A percentile compares a stretch with the other conserved stretches of the same genome.
phyloP scores from a whole-genome alignment of 768 basidiomycete genomes.

The Boletellus ananiceps region DNA sequence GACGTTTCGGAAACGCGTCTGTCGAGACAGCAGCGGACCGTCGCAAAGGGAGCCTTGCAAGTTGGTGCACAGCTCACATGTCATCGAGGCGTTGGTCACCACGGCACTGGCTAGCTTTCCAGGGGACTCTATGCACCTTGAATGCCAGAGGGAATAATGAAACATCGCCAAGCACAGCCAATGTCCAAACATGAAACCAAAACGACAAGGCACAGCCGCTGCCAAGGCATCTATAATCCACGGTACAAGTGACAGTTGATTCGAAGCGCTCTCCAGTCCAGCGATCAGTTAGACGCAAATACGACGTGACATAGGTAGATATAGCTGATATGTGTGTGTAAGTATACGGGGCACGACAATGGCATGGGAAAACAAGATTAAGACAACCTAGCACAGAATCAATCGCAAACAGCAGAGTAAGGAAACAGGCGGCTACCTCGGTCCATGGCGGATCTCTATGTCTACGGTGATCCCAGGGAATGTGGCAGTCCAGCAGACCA shows the following conservation, averaged over 20 bases:
- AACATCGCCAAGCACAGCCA: no score
- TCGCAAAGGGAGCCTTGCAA: no score
- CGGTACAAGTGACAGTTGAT: neutral
- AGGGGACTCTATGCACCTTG: no score
- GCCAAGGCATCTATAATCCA: neutral
- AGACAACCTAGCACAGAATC: constrained; percentile 7
- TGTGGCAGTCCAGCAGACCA: constrained; percentile 8
- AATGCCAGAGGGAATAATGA: no score
- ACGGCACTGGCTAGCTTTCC: no score
- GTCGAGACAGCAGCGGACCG: no score
- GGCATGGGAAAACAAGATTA: constrained; percentile 18
- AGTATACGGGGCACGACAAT: constrained; percentile 12
- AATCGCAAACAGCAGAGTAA: neutral
- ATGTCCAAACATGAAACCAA: no score
- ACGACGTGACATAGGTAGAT: constrained; percentile 25
- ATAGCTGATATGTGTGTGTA: constrained; percentile 14
- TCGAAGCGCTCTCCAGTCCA: neutral
- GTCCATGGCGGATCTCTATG: constrained; percentile 13
- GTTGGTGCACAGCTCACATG: no score
- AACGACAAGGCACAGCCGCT: neutral
- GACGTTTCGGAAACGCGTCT: no score
- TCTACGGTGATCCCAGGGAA: constrained; percentile 11
- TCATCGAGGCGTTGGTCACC: no score
- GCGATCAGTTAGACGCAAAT: constrained; percentile 9
- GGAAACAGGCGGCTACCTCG: neutral